Evolutionary conservation across 164 flowering plant genomes (phyloP), one percentile per base, ranked within the genome.

Genomic region (Magnolia kwangsiensis): DNA sequence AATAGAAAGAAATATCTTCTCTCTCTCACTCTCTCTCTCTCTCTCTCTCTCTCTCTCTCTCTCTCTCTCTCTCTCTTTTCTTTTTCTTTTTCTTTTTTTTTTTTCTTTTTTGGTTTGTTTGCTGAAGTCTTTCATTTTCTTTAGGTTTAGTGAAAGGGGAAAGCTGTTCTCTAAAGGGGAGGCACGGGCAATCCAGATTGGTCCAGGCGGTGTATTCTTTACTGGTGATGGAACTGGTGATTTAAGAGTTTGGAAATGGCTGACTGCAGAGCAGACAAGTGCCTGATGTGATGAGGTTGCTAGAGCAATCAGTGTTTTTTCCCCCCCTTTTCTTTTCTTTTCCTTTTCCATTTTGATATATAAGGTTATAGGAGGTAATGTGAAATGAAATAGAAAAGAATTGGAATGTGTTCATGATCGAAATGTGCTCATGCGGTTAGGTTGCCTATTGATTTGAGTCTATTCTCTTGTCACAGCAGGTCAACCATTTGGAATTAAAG

Each of bases 161-260:
- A 93, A 85, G 83, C 86, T 92, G n/a, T 88, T 81, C 68, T 82
- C 94, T 0, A 95, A 85, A 78, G 81, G 88, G 72, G 97, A 92
- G 76, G 82, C 89, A 20, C 85, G 94, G 14, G 86, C 94, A 49
- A 89, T 93, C 68, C 89, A 93, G 67, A 69, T 80, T n/a, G 98
- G 96, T 20, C 98, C 97, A 0, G 89, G 89, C 1, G 94, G 95
- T 7, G 75, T 93, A 20, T 91, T 95, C 74, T 93, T 95, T 58
- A 93, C 96, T 7, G 98, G 99, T 0, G 96, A 95, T 72, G 98
- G 97, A 73, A 81, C 89, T 8, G 98, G 99, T 27, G 86, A 85
- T 73, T 84, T 95, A 65, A 88, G 79, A 83, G 95, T 95, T 1
- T 95, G 98, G 97, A 85, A 86, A 63, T 89, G 89, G 90, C 65